Evolutionary conservation across 2,329 filamentous ascomycete genomes (phyloP), one percentile per base, ranked within the genome.

Genomic region (Neonectria punicea): DNA sequence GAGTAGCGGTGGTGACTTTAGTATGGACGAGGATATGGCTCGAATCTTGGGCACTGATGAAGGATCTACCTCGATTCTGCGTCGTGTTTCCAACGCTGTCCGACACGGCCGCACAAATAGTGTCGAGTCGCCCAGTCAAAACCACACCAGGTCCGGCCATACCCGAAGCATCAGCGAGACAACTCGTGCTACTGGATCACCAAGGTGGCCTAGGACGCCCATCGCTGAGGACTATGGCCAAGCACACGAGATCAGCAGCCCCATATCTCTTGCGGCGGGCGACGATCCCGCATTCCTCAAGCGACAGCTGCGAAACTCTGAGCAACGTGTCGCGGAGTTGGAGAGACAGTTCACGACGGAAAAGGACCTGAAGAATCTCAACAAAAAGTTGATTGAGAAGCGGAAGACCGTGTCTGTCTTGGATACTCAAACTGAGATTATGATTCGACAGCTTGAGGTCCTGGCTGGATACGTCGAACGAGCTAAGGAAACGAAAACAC

Each of bases 1-100:
- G 88, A 97, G 92, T 78, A 86, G 88, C 47, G 93, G 93, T 57
- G 93, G 90, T 59, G 94, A 97, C 70, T 96, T 98, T 75, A 96
- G 92, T 65, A 90, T 97, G 90, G 95, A 98, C 70, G 94, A 98
- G 78, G 96, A 98, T 76, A 93, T 98, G 89, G 92, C 93, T 58
- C 91, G 94, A 62, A 95, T 98, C 63, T 84, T 97, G 65, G 92
- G 90, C 44, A 90, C 89, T 20, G 93, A 95, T 65, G 92, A 94
- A 76, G 85, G 86, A 47, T 91, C 89, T 34, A 90, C 93, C 28
- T 95, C 93, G 1, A 92, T 98, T 66, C 83, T 98, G 67, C 92
- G 93, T 62, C 90, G 93, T 57, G 92, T 98, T 44, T 98, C 96
- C 8, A 97, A 97, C 76, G 94, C 93, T 55, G 94, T 98, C 62